These are phyloP conservation scores for Aspergillus hancockii DNA, from an alignment of 495 filamentous ascomycete genomes.

Conservation along the genomic window DNA sequence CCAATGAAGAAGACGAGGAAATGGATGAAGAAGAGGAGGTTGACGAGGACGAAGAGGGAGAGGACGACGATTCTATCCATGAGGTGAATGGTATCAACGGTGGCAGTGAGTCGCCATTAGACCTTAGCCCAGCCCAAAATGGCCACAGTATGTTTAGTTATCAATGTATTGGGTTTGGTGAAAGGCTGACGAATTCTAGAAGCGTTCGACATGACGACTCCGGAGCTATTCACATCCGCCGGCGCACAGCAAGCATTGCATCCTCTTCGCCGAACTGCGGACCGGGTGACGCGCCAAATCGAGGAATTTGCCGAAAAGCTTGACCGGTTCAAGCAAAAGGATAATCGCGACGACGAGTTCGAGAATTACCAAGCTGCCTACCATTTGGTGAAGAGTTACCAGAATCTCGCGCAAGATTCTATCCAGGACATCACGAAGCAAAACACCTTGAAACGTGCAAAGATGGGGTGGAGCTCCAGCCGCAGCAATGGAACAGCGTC, in stretches of 20 bases:
- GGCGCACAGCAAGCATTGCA: conserved; percentile 53
- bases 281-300: conserved; percentile 62
- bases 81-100: conserved; percentile 22
- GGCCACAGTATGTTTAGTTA: conserved; percentile 21
- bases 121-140: conserved; percentile 15
- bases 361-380: conserved; percentile 44
- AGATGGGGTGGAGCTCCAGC: conserved; percentile 28
- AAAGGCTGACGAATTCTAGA: conserved; percentile 23
- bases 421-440: conserved; percentile 42
- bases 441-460: conserved; percentile 38
- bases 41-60: conserved; percentile 30
- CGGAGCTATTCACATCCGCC: conserved; percentile 49
- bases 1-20: conserved; percentile 27
- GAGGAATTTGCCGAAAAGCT: conserved; percentile 66
- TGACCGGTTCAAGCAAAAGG: conserved; percentile 56
- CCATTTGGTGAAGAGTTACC: conserved; percentile 46
- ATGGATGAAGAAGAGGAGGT: conserved; percentile 21
- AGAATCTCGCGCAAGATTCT: conserved; percentile 40
- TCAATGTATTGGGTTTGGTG: neutral
- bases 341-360: conserved; percentile 36
- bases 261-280: conserved; percentile 58
- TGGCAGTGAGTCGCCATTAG: conserved; percentile 25
- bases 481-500: conserved; percentile 34
- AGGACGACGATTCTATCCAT: conserved; percentile 18
- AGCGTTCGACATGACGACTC: conserved; percentile 24